phyloP scores from a whole-genome alignment of 2,329 filamentous ascomycete species.

The Trichoderma sp. region DNA sequence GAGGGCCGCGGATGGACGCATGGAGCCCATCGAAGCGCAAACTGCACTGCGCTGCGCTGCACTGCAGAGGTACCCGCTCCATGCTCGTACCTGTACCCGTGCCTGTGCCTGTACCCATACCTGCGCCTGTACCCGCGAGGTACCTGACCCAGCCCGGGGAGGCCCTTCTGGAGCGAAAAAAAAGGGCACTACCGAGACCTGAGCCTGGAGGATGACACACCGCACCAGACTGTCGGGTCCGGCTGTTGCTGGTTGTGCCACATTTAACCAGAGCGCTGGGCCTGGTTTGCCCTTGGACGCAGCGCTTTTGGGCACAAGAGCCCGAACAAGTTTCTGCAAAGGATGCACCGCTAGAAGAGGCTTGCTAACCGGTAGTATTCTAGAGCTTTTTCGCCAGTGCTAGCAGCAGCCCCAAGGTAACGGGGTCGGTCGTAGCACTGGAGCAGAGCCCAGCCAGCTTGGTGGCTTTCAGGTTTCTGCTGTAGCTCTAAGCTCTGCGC shows the following conservation, averaged over 20 bases:
- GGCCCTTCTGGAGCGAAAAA: neutral
- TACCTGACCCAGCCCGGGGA: neutral
- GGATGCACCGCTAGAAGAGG: neutral
- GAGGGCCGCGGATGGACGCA: too few relatives aligned
- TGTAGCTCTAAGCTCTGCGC: neutral
- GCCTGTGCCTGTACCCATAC: neutral
- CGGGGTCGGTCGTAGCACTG: neutral
- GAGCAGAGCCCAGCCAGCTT: neutral
- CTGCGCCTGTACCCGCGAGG: neutral
- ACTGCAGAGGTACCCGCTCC: neutral
- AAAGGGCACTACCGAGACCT: neutral
- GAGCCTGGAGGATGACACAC: conserved; percentile 14
- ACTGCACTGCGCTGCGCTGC: neutral
- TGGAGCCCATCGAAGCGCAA: neutral
- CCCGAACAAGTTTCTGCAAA: neutral
- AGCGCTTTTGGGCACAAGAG: neutral
- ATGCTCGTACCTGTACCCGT: neutral
- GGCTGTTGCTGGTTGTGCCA: conserved; percentile 11
- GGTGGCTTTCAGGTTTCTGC: neutral
- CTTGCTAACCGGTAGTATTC: neutral
- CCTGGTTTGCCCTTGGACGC: neutral
- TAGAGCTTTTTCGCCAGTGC: neutral
- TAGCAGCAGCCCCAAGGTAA: neutral
- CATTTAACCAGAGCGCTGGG: neutral
- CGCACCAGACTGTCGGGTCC: conserved; percentile 20